Evolutionary conservation across 306 rosid species (phyloP).

Genomic region (Trifolium dubium): DNA sequence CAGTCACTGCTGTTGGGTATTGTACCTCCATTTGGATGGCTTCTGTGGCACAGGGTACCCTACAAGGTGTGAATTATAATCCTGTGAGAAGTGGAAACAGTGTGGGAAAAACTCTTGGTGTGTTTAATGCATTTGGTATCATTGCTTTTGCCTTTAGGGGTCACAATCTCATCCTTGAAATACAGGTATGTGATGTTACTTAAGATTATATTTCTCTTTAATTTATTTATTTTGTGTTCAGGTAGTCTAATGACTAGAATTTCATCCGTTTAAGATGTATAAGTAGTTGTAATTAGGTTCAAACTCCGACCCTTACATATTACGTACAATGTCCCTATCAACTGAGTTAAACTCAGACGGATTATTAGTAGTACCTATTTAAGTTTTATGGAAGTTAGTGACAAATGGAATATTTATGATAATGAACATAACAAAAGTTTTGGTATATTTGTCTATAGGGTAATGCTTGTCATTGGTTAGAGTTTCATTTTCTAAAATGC

Average conservation of each 20-base stretch:
- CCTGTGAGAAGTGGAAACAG: conserved; percentile 18
- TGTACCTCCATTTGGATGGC: conserved; percentile 53
- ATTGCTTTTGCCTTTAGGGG: conserved; percentile 64
- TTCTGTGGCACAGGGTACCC: conserved; percentile 56
- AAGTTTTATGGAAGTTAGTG: neutral
- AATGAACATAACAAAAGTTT: neutral
- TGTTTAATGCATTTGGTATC: conserved; percentile 59
- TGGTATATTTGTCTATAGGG: neutral
- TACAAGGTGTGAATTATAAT: conserved; percentile 42
- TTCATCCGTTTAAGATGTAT: no score
- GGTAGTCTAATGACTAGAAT: no score
- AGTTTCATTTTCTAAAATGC: neutral
- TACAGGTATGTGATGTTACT: conserved; percentile 43
- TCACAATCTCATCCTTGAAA: conserved; percentile 61
- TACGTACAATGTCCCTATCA: no score
- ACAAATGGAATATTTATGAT: neutral
- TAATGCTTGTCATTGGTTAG: neutral
- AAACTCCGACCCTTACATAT: no score
- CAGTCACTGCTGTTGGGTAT: conserved; percentile 59
- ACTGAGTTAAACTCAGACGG: no score
- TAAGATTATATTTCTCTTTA: conserved; percentile 7
- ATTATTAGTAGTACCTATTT: neutral
- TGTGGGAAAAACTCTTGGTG: conserved; percentile 28
- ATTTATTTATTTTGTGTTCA: no score
- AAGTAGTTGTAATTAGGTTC: no score